Conservation (phyloP, 768 basidiomycete species). For the Leucocoprinus birnbaumii region DNA sequence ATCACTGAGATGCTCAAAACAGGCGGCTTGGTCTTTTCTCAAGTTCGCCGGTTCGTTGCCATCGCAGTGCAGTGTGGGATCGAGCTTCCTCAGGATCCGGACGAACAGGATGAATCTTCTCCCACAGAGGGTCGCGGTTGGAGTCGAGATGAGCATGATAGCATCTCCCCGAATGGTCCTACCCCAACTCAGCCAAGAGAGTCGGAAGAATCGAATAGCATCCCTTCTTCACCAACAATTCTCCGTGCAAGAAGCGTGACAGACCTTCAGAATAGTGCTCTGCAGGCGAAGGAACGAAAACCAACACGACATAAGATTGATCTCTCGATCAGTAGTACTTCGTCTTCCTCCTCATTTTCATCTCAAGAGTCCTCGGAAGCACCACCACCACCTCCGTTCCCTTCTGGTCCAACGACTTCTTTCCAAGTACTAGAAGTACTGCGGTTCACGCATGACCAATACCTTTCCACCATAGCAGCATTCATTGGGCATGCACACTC, state of each 20-base stretch:
- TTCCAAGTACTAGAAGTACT: slow-evolving; percentile 73
- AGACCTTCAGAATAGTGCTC: slow-evolving; percentile 19
- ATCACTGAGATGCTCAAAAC: slow-evolving; percentile 77
- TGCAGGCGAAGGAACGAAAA: slow-evolving; percentile 35
- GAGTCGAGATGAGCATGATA: slow-evolving; percentile 16
- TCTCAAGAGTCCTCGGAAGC: slow-evolving; percentile 52
- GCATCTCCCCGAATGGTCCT: slow-evolving; percentile 26
- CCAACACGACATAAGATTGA: slow-evolving; percentile 39
- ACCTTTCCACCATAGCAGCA: slow-evolving; percentile 92
- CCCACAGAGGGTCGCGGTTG: slow-evolving; percentile 17
- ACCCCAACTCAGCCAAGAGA: slow-evolving; percentile 33
- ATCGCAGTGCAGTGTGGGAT: slow-evolving; percentile 75
- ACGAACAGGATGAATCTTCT: slow-evolving; percentile 25
- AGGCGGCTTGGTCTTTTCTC: slow-evolving; percentile 77
- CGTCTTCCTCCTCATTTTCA: slow-evolving; percentile 69
- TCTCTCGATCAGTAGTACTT: slow-evolving; percentile 66
- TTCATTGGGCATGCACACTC: slow-evolving; percentile 97
- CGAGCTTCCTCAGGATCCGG: slow-evolving; percentile 54
- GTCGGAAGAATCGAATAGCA: slow-evolving; percentile 18
- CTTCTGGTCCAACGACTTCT: slow-evolving; percentile 67
- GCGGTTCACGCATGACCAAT: slow-evolving; percentile 82
- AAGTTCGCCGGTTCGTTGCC: slow-evolving; percentile 76
- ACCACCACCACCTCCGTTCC: slow-evolving; percentile 54
- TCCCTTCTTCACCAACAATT: slow-evolving; percentile 8
- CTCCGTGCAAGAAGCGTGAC: slow-evolving; percentile 14